Conservation (phyloP, 441 rosid genomes). For the Populus tomentosa region DNA sequence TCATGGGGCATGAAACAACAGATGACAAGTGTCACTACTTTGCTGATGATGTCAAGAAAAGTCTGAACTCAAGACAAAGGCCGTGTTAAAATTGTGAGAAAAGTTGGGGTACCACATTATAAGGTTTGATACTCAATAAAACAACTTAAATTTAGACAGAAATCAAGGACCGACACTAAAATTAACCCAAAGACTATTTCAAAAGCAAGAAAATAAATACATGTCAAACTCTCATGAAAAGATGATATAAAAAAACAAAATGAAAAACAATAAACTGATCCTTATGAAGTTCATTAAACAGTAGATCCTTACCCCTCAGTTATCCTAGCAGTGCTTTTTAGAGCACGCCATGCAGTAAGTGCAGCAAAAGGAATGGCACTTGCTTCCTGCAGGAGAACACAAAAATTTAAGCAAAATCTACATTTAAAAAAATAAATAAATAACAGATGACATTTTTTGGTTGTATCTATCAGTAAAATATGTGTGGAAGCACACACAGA, state of each 20-base stretch:
- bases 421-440: not conserved
- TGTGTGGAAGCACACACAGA: not conserved
- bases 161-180: not conserved
- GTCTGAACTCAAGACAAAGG: not conserved
- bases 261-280: not conserved
- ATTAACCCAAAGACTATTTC: not conserved
- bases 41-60: not conserved
- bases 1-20: not conserved
- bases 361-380: slow-evolving; percentile 95
- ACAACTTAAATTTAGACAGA: too few relatives aligned
- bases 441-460: not conserved
- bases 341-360: slow-evolving; percentile 95
- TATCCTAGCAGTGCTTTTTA: slow-evolving; percentile 84
- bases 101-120: not conserved
- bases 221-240: not conserved
- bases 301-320: slow-evolving; percentile 62
- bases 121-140: not conserved
- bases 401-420: not conserved
- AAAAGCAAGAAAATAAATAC: not conserved
- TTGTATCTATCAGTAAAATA: not conserved
- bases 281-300: too few relatives aligned
- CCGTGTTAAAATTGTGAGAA: not conserved
- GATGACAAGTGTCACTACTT: not conserved
- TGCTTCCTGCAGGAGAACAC: slow-evolving; percentile 60
- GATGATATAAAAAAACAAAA: not conserved